phyloP scores from a whole-genome alignment of 2,329 filamentous ascomycete genomes.

The Cercospora beticola region DNA sequence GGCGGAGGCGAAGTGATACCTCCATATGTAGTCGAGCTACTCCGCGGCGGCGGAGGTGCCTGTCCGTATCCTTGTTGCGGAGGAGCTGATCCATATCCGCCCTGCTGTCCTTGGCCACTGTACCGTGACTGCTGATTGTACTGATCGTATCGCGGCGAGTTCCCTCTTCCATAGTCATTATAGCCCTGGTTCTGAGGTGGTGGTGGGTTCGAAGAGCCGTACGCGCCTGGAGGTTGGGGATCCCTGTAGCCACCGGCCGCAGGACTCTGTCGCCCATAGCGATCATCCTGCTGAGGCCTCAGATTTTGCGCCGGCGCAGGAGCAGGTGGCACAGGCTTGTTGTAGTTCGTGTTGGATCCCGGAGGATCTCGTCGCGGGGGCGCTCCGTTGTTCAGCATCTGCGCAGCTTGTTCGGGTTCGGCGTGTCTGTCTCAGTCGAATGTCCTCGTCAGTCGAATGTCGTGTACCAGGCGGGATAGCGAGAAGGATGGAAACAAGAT shows the following conservation, averaged over 20 bases:
- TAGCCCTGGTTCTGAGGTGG: slow-evolving; percentile 32
- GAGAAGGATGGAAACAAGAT: slow-evolving; percentile 12
- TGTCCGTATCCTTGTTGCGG: slow-evolving; percentile 15
- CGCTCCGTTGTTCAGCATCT: slow-evolving; percentile 39
- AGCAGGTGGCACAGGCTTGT: slow-evolving; percentile 44
- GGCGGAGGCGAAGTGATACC: slow-evolving; percentile 41
- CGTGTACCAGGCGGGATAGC: slow-evolving; percentile 1
- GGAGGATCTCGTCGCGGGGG: slow-evolving; percentile 30
- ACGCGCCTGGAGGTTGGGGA: slow-evolving; percentile 41
- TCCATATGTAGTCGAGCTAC: slow-evolving; percentile 24
- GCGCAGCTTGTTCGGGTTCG: slow-evolving; percentile 63
- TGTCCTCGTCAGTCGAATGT: slow-evolving; percentile 25
- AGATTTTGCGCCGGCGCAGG: slow-evolving; percentile 40
- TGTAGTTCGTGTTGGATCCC: slow-evolving; percentile 43
- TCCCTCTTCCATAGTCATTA: slow-evolving; percentile 35
- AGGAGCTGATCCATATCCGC: slow-evolving; percentile 11
- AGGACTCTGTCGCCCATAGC: slow-evolving; percentile 36
- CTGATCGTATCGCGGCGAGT: slow-evolving; percentile 39
- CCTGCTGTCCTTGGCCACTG: slow-evolving; percentile 22
- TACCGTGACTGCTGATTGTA: slow-evolving; percentile 31
- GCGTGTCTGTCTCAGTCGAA: slow-evolving; percentile 58
- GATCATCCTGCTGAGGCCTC: slow-evolving; percentile 40
- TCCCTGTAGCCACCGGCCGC: slow-evolving; percentile 27
- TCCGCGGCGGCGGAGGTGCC: slow-evolving; percentile 21
- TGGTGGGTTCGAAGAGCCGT: slow-evolving; percentile 36